phyloP scores from a whole-genome alignment of 306 rosid genomes.

The Lagenaria siceraria region DNA sequence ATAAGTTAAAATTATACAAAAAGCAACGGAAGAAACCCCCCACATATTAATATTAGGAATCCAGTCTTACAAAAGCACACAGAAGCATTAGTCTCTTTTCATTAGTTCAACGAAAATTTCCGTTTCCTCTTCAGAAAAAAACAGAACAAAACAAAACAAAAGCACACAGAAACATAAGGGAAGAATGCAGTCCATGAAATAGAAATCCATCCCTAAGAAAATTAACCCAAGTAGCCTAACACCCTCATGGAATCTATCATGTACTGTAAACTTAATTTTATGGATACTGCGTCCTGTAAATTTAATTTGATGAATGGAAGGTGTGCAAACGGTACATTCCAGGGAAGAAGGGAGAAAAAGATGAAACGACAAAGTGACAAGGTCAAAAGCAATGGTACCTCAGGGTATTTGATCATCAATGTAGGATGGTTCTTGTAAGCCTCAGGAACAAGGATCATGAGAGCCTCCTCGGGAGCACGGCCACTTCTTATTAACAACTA shows the following conservation, averaged over 20 bases:
- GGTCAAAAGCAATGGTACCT: slow-evolving; percentile 34
- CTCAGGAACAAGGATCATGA: slow-evolving; percentile 99
- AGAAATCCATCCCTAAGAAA: not conserved
- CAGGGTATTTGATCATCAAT: slow-evolving; percentile 76
- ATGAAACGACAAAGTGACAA: not conserved
- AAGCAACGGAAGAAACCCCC: not conserved
- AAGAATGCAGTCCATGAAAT: not conserved
- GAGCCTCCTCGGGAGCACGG: slow-evolving; percentile 83
- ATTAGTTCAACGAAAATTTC: too few relatives aligned
- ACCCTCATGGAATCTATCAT: not conserved
- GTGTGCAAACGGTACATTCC: not conserved
- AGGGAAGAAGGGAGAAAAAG: not conserved
- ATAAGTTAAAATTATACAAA: not conserved
- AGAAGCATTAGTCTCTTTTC: too few relatives aligned
- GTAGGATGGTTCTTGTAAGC: slow-evolving; percentile 98
- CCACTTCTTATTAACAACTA: slow-evolving; percentile 92
- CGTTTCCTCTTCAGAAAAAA: too few relatives aligned
- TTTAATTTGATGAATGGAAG: not conserved
- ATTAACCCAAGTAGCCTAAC: not conserved
- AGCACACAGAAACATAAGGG: not conserved
- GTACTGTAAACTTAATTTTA: not conserved
- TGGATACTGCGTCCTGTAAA: not conserved
- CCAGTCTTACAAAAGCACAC: not conserved
- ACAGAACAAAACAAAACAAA: not conserved
- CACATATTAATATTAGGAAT: not conserved